These are phyloP conservation scores for Acrodontium crateriforme DNA, from an alignment of 2,329 filamentous ascomycete species.

Conservation along the genomic window DNA sequence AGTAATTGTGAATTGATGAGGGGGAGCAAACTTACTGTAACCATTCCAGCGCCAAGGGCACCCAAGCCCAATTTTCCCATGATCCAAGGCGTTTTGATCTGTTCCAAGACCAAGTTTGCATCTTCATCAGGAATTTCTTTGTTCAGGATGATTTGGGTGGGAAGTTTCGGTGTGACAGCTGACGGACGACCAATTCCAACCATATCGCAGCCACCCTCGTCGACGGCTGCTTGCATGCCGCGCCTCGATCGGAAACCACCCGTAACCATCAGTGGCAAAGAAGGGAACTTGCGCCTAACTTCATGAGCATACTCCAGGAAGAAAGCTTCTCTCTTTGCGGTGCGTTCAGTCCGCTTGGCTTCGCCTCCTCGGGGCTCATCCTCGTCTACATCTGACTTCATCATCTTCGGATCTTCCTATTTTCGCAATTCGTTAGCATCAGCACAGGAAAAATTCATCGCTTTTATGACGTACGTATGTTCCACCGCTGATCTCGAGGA, in stretches of 20 bases:
- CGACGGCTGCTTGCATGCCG: conserved; percentile 16
- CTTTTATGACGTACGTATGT: conserved; percentile 19
- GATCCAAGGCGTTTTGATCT: too few relatives aligned
- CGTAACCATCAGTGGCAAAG: conserved; percentile 15
- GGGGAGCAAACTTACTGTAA: too few relatives aligned
- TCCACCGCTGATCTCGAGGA: conserved; percentile 15
- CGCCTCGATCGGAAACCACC: conserved; percentile 19
- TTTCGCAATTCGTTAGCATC: too few relatives aligned
- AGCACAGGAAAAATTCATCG: too few relatives aligned
- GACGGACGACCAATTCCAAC: conserved; percentile 17
- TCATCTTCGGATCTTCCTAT: too few relatives aligned
- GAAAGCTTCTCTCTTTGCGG: conserved; percentile 15
- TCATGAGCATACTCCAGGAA: conserved; percentile 20
- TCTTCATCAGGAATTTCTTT: not conserved
- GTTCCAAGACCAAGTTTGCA: too few relatives aligned
- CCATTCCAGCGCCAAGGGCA: too few relatives aligned
- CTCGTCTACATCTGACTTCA: too few relatives aligned
- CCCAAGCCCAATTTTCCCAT: too few relatives aligned
- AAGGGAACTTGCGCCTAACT: conserved; percentile 8
- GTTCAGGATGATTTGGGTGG: not conserved
- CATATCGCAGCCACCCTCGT: conserved; percentile 13
- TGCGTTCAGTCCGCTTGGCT: conserved; percentile 7
- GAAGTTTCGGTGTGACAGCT: not conserved
- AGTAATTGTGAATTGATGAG: too few relatives aligned
- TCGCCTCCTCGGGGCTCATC: too few relatives aligned